Percentiles rank a stretch among this genome's conserved stretches.
Evolutionary conservation across 2,329 filamentous ascomycete genomes (phyloP).

Genomic region (Hymenoscyphus scutula): DNA sequence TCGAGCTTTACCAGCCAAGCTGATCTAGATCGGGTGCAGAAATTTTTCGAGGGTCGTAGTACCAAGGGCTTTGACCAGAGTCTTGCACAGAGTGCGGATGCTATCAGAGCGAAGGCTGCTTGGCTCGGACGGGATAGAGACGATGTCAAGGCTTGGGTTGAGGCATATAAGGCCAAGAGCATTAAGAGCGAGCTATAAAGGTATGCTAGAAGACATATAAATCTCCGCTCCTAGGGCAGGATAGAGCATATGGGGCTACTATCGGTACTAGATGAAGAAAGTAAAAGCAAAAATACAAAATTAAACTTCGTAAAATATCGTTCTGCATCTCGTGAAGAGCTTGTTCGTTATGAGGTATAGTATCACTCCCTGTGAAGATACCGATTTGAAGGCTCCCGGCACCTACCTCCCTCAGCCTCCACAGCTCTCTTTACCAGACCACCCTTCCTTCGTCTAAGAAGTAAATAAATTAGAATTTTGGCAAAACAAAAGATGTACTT

Average conservation of each 20-base stretch:
- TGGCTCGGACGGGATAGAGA: conserved; percentile 75
- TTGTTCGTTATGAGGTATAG: too few species aligned
- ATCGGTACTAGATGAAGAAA: not conserved
- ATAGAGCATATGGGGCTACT: not conserved
- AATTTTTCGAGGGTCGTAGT: conserved; percentile 79
- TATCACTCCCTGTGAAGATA: too few species aligned
- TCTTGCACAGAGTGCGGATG: conserved; percentile 84
- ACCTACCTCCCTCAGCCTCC: too few species aligned
- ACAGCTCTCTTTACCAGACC: too few species aligned
- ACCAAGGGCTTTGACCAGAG: conserved; percentile 86
- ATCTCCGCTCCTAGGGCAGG: not conserved
- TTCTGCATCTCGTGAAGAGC: too few species aligned
- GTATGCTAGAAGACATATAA: not conserved
- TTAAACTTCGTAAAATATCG: not conserved
- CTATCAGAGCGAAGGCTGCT: conserved; percentile 77
- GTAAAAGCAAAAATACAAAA: not conserved
- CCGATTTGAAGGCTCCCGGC: too few species aligned
- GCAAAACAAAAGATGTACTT: too few species aligned
- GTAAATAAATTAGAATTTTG: too few species aligned
- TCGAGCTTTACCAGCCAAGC: conserved; percentile 74
- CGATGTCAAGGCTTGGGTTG: conserved; percentile 73
- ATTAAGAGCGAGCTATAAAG: not conserved
- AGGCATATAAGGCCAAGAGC: conserved; percentile 47
- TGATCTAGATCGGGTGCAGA: conserved; percentile 72
- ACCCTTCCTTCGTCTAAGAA: too few species aligned